These are phyloP conservation scores for Pelargonium cotyledonis DNA, from an alignment of 441 rosid species.

Conservation along the genomic window DNA sequence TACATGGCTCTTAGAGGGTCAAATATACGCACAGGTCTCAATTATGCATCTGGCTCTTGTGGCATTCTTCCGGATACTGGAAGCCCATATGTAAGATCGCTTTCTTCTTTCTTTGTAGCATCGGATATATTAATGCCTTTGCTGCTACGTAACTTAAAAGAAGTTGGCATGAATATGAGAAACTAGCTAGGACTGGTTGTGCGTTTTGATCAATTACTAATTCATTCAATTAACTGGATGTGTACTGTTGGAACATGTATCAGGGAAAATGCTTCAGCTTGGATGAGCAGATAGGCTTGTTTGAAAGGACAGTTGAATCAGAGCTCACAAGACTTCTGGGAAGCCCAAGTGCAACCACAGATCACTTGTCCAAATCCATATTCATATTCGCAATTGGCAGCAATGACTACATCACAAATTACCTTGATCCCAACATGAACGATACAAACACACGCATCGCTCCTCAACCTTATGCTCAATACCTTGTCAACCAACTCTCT, in stretches of 20 bases:
- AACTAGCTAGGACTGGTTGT: too few species aligned
- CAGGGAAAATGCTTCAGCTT: conserved; percentile 42
- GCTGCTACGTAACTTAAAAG: too few species aligned
- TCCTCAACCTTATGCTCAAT: conserved; percentile 28
- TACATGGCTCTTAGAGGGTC: conserved; percentile 13
- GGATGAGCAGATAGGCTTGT: conserved; percentile 32
- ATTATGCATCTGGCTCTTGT: conserved; percentile 42
- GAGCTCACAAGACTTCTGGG: conserved; percentile 20
- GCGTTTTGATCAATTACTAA: too few species aligned
- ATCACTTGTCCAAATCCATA: conserved; percentile 33
- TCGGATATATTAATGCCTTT: too few species aligned
- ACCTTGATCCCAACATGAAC: conserved; percentile 1
- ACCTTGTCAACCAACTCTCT: conserved; percentile 20
- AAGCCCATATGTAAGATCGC: conserved; percentile 19
- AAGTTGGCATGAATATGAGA: too few species aligned
- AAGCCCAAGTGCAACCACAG: conserved; percentile 3
- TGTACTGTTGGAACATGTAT: too few species aligned
- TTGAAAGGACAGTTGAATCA: conserved; percentile 8
- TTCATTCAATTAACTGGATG: too few species aligned
- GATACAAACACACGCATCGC: conserved; percentile 11
- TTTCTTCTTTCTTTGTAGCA: too few species aligned
- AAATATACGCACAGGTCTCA: conserved; percentile 23
- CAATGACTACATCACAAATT: conserved; percentile 35
- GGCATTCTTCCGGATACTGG: conserved; percentile 43
- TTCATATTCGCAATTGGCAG: conserved; percentile 29